Base-by-base conservation (phyloP, 352 stramenopile genomes). In the Globisporangium irregulare region DNA sequence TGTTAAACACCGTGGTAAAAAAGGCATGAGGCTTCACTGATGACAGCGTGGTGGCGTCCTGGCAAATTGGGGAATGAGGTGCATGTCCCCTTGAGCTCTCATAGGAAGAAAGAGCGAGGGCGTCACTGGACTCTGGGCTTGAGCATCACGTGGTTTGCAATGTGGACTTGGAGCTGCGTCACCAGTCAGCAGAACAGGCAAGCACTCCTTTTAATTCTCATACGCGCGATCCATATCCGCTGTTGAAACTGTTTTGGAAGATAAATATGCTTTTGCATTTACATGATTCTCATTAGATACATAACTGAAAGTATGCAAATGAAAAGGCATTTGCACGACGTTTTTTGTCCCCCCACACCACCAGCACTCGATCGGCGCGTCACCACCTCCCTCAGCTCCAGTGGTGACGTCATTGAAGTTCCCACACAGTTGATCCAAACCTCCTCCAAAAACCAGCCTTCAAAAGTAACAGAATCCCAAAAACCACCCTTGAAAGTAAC, bases 361-460 rank as follows among this genome's bases (percentile, higher is more conserved):
- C 41, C 41, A 50, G 15, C 5, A 50, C 41, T 50, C 41, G 41
- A 22, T n/a, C 41, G 6, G 41, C 15, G 15, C 15, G 41, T 50
- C 41, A 50, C 41, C 22, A 34, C 22, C 8, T 32, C 25, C 4
- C 10, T 20, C 3, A n/a, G 10, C 22, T 20, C 27, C 14, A n/a
- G n/a, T 22, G 66, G 69, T 74, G 69, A 71, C 69, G 69, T 71
- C 66, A 75, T 68, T 25, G 51, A 27, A 65, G 15, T 71, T 61
- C 61, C 56, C 38, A 46, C 12, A 46, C 38, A 46, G 38, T 20
- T 46, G 8, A 34, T 34, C 48, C 41, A 50, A 48, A 50, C 0
- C 4, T 32, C 41, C 41, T 50, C 41, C 41, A n/a, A 50, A 69
- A 20, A 68, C 55, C n/a, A 51, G 10, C 57, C 18, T 46, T 46